Evolutionary conservation across 441 rosid genomes (phyloP).

Genomic region (Oxalis stricta): DNA sequence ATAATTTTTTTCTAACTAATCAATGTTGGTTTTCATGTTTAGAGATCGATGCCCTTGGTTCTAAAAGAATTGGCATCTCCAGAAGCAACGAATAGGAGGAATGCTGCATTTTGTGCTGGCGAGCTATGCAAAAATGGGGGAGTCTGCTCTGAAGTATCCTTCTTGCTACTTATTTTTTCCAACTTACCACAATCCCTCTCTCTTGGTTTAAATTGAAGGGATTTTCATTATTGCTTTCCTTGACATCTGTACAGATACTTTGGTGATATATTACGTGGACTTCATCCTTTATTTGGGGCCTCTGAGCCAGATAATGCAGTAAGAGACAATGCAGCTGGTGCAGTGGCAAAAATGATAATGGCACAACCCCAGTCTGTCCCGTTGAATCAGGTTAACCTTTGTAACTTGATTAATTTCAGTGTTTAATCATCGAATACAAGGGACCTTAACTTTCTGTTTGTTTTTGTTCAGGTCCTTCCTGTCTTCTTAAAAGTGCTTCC

Average conservation of each 20-base stretch:
- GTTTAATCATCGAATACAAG: neutral
- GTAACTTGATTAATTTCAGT: neutral
- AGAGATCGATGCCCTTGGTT: slow-evolving; percentile 88
- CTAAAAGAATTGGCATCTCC: slow-evolving; percentile 81
- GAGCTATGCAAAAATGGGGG: slow-evolving; percentile 96
- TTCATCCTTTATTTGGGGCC: slow-evolving; percentile 81
- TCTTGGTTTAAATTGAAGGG: too few relatives aligned
- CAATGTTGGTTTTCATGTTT: too few relatives aligned
- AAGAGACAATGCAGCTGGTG: slow-evolving; percentile 98
- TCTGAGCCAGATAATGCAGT: slow-evolving; percentile 92
- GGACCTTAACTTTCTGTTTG: neutral
- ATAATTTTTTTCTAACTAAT: too few relatives aligned
- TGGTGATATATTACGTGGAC: slow-evolving; percentile 58
- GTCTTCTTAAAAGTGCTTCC: slow-evolving; percentile 85
- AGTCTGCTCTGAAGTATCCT: slow-evolving; percentile 80
- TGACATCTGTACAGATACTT: too few relatives aligned
- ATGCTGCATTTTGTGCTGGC: slow-evolving; percentile 97
- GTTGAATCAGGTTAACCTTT: slow-evolving; percentile 56
- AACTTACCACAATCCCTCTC: too few relatives aligned
- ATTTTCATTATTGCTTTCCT: too few relatives aligned
- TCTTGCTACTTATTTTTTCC: slow-evolving; percentile 8
- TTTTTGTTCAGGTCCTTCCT: slow-evolving; percentile 66
- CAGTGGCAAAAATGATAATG: slow-evolving; percentile 95
- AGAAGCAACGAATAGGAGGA: slow-evolving; percentile 87
- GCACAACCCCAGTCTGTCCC: slow-evolving; percentile 82